Evolutionary conservation across 2,329 filamentous ascomycete species (phyloP).

Genomic region (Colletotrichum acutatum): DNA sequence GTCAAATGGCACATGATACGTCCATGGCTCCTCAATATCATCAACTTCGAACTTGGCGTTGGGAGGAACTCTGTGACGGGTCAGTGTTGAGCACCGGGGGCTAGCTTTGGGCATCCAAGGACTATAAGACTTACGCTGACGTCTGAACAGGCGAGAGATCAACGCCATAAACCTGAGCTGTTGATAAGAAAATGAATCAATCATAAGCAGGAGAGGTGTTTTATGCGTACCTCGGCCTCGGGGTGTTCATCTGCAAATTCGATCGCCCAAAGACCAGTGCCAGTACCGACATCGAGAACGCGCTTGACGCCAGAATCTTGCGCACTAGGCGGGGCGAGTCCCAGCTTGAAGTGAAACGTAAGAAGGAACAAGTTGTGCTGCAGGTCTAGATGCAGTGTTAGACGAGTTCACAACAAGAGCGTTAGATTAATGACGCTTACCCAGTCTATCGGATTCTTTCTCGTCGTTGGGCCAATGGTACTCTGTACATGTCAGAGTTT

Average conservation of each 20-base stretch:
- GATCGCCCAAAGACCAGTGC: conserved; percentile 57
- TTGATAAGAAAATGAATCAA: too few species aligned
- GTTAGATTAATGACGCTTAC: too few species aligned
- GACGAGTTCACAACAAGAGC: too few species aligned
- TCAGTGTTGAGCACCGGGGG: too few species aligned
- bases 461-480: conserved; percentile 33
- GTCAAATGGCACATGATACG: conserved; percentile 60
- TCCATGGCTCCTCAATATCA: conserved; percentile 65
- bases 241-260: conserved; percentile 53
- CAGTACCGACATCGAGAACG: conserved; percentile 58
- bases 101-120: too few species aligned
- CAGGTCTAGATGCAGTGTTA: conserved; percentile 39
- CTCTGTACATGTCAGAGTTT: too few species aligned
- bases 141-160: conserved; percentile 56
- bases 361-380: conserved; percentile 49
- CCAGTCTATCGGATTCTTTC: conserved; percentile 25
- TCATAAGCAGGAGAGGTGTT: too few species aligned
- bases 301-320: conserved; percentile 38
- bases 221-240: conserved; percentile 40
- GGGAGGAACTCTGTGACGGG: conserved; percentile 53
- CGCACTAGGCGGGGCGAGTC: conserved; percentile 39
- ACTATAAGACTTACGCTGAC: conserved; percentile 38
- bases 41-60: conserved; percentile 67
- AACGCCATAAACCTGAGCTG: conserved; percentile 46
- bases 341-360: conserved; percentile 44